A percentile compares a stretch with the other conserved stretches of the same genome.
These are phyloP conservation scores for Aspergillus carbonarius DNA, from an alignment of 2,329 filamentous ascomycete genomes.

Conservation along the genomic window DNA sequence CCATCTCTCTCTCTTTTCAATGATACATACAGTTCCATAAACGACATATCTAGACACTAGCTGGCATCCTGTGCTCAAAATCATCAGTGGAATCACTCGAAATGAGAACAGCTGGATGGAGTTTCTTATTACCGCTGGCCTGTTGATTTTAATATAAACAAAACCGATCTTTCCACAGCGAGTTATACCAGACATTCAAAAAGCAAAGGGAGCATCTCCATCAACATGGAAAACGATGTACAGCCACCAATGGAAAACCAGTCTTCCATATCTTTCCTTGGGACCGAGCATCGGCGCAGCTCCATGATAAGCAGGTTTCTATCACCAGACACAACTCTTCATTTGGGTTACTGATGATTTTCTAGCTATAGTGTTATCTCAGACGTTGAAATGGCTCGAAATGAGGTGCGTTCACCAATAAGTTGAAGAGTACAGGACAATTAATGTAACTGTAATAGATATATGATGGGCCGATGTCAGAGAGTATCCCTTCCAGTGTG, in stretches of 20 bases:
- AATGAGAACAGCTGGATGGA: not conserved
- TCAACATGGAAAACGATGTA: conserved; percentile 31
- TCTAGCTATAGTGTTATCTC: conserved; percentile 73
- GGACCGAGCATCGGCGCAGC: conserved; percentile 30
- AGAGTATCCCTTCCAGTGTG: conserved; percentile 91
- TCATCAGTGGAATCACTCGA: not conserved
- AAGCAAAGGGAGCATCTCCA: not conserved
- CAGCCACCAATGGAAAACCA: conserved; percentile 25
- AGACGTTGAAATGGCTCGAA: conserved; percentile 97
- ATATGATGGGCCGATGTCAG: conserved; percentile 88
- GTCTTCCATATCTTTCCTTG: conserved; percentile 22
- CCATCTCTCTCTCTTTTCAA: not conserved
- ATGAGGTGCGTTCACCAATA: conserved; percentile 64
- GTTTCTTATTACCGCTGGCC: not conserved
- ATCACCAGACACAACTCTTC: not conserved
- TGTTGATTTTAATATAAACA: not conserved
- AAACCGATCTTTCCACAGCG: not conserved
- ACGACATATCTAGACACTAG: not conserved
- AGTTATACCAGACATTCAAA: not conserved
- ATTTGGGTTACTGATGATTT: conserved; percentile 19
- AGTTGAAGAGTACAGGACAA: not conserved
- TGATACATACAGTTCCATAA: not conserved
- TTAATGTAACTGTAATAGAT: conserved; percentile 48
- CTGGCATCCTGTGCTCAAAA: too few relatives aligned
- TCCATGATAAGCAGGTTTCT: conserved; percentile 43